A percentile compares a stretch with the other conserved stretches of the same genome.
These are phyloP conservation scores for Detonula confervacea DNA, from an alignment of 352 stramenopile species.

Conservation along the genomic window DNA sequence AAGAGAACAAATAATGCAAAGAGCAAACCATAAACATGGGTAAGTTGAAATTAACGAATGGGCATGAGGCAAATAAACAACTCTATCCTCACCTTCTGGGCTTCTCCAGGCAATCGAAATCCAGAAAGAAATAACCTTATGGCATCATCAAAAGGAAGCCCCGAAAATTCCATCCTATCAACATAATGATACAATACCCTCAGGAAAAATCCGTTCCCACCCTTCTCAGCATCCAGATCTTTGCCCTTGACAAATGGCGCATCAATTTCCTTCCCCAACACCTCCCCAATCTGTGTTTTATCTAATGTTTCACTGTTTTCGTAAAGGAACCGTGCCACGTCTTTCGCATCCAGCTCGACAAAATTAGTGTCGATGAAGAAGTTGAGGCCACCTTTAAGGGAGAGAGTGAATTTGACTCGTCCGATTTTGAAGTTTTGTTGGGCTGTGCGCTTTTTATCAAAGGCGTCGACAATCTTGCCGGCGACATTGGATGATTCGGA, in stretches of 20 bases:
- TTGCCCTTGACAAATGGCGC: constrained; percentile 87
- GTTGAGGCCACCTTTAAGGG: constrained; percentile 86
- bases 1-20: constrained; percentile 13
- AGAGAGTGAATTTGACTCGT: constrained; percentile 98
- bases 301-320: constrained; percentile 93
- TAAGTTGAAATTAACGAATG: constrained; percentile 5
- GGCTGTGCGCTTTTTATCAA: constrained; percentile 95
- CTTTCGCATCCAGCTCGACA: constrained; percentile 90
- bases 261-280: constrained; percentile 96
- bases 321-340: constrained; percentile 94
- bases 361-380: constrained; percentile 85
- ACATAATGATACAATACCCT: constrained; percentile 96
- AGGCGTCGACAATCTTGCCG: constrained; percentile 90
- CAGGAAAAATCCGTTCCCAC: constrained; percentile 79
- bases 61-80: neutral
- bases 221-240: constrained; percentile 71
- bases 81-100: constrained; percentile 88
- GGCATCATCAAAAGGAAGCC: constrained; percentile 94
- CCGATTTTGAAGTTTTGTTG: constrained; percentile 97
- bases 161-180: constrained; percentile 95
- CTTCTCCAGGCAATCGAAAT: constrained; percentile 98
- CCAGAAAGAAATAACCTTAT: constrained; percentile 97
- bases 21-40: neutral
- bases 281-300: constrained; percentile 98
- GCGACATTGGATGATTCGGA: constrained; percentile 24